Evolutionary conservation across 495 filamentous ascomycete species (phyloP).

Genomic region (Penicillium turbatum): DNA sequence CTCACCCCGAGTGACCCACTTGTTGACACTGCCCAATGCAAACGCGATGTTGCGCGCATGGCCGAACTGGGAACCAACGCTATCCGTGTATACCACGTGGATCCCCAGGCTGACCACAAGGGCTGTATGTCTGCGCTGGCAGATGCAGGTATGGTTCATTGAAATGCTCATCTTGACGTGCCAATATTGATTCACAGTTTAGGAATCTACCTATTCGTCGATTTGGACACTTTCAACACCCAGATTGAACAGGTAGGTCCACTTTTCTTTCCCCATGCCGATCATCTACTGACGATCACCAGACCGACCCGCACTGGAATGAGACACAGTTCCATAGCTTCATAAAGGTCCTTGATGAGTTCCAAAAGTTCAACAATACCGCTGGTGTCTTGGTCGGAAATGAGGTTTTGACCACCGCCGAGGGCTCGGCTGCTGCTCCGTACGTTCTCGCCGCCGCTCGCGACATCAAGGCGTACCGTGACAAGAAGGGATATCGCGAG

Average conservation of each 20-base stretch:
- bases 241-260: constrained; percentile 62
- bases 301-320: constrained; percentile 59
- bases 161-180: not conserved
- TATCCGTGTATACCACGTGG: constrained; percentile 88
- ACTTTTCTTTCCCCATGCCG: not conserved
- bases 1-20: constrained; percentile 68
- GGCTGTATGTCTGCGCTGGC: constrained; percentile 68
- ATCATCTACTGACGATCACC: constrained; percentile 4
- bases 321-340: constrained; percentile 62
- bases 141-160: constrained; percentile 51
- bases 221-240: constrained; percentile 79
- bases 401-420: constrained; percentile 61
- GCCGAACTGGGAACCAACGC: constrained; percentile 73
- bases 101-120: constrained; percentile 63
- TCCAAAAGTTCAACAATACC: constrained; percentile 72
- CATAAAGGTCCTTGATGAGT: constrained; percentile 69
- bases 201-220: constrained; percentile 67
- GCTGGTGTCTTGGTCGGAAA: constrained; percentile 85
- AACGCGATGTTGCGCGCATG: constrained; percentile 74
- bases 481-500: constrained; percentile 71
- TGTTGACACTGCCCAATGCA: constrained; percentile 69
- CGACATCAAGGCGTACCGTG: constrained; percentile 78
- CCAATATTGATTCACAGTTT: not conserved
- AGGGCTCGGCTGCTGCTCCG: constrained; percentile 64
- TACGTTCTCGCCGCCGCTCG: constrained; percentile 77